Conservation (phyloP, 495 filamentous ascomycete species). For the Astrothelium macrocarpum region DNA sequence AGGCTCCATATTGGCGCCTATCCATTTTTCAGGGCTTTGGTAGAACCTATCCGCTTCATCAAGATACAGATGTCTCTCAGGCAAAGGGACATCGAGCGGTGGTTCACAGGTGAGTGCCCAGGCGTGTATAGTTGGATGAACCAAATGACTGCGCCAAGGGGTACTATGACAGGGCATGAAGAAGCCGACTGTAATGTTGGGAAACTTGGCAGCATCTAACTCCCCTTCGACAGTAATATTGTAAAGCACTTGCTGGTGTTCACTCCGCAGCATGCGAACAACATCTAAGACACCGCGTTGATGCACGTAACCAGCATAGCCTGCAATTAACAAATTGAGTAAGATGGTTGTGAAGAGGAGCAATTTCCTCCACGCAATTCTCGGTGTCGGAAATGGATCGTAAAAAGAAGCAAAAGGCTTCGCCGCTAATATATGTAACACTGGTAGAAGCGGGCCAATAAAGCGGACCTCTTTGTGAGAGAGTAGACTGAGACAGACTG, state of each 20-base stretch:
- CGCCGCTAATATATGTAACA: conserved; percentile 71
- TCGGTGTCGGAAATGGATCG: conserved; percentile 17
- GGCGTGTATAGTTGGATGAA: conserved; percentile 62
- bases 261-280: conserved; percentile 59
- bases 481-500: conserved; percentile 54
- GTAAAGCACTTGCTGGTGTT: conserved; percentile 44
- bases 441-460: conserved; percentile 84
- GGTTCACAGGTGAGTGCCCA: conserved; percentile 91
- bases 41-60: conserved; percentile 94
- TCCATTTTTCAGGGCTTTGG: conserved; percentile 50
- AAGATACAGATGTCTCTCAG: conserved; percentile 53
- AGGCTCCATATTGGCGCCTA: conserved; percentile 42
- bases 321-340: conserved; percentile 59
- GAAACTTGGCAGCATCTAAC: not conserved
- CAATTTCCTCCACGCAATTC: conserved; percentile 37
- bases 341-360: conserved; percentile 50
- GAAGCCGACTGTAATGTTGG: conserved; percentile 63
- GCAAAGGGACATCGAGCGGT: conserved; percentile 53
- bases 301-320: conserved; percentile 66
- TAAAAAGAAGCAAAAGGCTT: conserved; percentile 59
- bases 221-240: not conserved
- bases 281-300: conserved; percentile 68
- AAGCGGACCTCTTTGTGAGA: conserved; percentile 98
- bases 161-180: conserved; percentile 97
- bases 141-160: conserved; percentile 86